Conservation (phyloP, 805 yeast species). For the Priceomyces medius region DNA sequence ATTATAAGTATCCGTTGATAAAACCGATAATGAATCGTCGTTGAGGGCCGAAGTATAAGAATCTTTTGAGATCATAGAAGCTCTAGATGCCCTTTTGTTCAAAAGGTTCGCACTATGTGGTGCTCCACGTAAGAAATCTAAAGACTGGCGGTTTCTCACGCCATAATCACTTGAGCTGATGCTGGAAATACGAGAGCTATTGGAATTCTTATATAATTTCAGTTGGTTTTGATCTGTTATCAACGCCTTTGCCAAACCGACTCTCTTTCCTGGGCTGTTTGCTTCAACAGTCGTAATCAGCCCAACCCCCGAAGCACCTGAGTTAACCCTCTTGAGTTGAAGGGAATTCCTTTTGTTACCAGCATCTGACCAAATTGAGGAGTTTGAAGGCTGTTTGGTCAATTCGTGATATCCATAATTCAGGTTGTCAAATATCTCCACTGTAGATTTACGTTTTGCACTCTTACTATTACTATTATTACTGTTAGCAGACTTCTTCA, state of each 20-base stretch:
- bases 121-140: slow-evolving; percentile 21
- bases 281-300: slow-evolving; percentile 20
- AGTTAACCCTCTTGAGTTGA: slow-evolving; percentile 28
- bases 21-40: slow-evolving; percentile 33
- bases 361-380: slow-evolving; percentile 37
- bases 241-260: slow-evolving; percentile 43
- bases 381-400: slow-evolving; percentile 26
- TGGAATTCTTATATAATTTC: slow-evolving; percentile 19
- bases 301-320: slow-evolving; percentile 26
- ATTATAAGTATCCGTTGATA: slow-evolving; percentile 33
- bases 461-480: neutral
- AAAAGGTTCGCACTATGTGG: slow-evolving; percentile 10
- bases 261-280: slow-evolving; percentile 17
- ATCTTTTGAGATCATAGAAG: slow-evolving; percentile 33
- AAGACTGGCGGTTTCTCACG: slow-evolving; percentile 25
- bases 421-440: neutral
- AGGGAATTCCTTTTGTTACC: slow-evolving; percentile 24
- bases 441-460: neutral
- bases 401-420: slow-evolving; percentile 9
- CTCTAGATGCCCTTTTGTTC: slow-evolving; percentile 33
- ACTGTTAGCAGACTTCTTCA: slow-evolving; percentile 21
- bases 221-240: slow-evolving; percentile 28
- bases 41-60: slow-evolving; percentile 19
- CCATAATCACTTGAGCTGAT: slow-evolving; percentile 12
- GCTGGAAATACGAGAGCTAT: slow-evolving; percentile 10